Percentiles rank a stretch among this genome's conserved stretches.
Conservation (phyloP, 495 filamentous ascomycete species). For the Pyrenula massariospora region DNA sequence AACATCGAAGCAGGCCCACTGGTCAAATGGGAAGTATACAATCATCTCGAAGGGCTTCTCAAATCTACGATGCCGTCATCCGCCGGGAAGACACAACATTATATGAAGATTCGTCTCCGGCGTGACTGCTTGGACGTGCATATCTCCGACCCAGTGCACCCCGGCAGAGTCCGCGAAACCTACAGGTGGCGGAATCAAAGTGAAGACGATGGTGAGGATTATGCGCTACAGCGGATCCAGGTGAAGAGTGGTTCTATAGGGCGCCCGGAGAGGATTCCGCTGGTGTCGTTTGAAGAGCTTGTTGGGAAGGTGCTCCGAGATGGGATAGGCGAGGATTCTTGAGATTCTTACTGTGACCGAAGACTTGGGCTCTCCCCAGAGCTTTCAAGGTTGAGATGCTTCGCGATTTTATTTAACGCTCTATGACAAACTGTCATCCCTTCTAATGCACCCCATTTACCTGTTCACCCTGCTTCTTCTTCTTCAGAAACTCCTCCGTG, state of each 20-base stretch:
- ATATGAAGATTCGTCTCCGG: neutral
- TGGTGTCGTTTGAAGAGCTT: neutral
- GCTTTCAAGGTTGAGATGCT: too few relatives aligned
- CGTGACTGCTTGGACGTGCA: neutral
- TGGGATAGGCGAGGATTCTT: too few relatives aligned
- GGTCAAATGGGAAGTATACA: neutral
- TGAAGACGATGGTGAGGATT: neutral
- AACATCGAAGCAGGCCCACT: neutral
- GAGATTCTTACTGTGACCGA: too few relatives aligned
- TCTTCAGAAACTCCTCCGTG: conserved; percentile 45
- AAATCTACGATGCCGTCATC: neutral
- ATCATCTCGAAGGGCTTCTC: neutral
- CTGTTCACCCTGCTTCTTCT: neutral
- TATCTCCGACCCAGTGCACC: neutral
- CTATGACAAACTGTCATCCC: too few relatives aligned
- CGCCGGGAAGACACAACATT: neutral
- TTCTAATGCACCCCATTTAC: neutral
- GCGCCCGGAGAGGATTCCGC: neutral
- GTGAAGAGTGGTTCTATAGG: neutral
- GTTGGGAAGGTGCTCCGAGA: neutral
- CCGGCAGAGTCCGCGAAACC: neutral
- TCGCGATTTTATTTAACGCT: too few relatives aligned
- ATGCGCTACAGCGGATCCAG: neutral
- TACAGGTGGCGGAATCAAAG: neutral
- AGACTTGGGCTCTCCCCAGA: too few relatives aligned